phyloP scores from a whole-genome alignment of 208 protist genomes.

The Leishmania lainsoni region DNA sequence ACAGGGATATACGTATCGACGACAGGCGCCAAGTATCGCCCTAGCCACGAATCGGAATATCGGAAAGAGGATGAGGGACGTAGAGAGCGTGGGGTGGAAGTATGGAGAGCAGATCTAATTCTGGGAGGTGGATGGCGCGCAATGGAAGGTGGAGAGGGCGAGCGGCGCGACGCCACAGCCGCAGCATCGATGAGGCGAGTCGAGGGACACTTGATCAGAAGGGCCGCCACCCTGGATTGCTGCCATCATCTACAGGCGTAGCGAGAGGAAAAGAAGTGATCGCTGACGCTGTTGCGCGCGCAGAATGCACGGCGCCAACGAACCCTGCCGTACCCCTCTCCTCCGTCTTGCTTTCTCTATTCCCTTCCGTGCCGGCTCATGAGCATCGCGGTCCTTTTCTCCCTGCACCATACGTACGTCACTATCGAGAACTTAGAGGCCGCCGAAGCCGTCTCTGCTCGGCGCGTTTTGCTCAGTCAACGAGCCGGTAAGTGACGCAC shows the following conservation, averaged over 20 bases:
- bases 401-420: not conserved
- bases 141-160: not conserved
- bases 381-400: not conserved
- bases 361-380: not conserved
- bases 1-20: constrained; percentile 13
- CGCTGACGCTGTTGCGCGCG: not conserved
- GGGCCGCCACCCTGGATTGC: not conserved
- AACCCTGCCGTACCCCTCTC: not conserved
- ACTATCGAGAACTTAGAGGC: not conserved
- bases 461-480: not conserved
- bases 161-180: not conserved
- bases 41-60: constrained; percentile 6
- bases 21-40: not conserved
- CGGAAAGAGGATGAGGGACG: constrained; percentile 17
- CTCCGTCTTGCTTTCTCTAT: not conserved
- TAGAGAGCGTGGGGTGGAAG: not conserved
- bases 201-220: not conserved
- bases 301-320: not conserved
- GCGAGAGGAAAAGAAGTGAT: not conserved
- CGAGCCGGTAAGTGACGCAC: not conserved
- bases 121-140: not conserved
- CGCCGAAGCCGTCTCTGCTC: not conserved
- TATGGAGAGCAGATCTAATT: not conserved
- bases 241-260: not conserved
- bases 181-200: not conserved